Evolutionary conservation across 257 asterid genomes (phyloP).

Genomic region (Ilex asprella): DNA sequence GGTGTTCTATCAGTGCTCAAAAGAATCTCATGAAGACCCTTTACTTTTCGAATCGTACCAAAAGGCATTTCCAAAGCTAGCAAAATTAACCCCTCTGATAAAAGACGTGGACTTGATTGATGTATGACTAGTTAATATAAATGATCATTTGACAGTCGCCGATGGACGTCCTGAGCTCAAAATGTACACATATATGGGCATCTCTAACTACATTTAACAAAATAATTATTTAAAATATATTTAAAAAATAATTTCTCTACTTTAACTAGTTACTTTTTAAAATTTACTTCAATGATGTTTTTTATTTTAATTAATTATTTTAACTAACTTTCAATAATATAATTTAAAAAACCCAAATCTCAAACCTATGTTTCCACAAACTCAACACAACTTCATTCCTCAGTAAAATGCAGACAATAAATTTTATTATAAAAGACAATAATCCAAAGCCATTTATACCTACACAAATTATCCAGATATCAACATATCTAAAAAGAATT

Average conservation of each 20-base stretch:
- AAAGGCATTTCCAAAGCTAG: slow-evolving; percentile 42
- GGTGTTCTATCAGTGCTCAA: slow-evolving; percentile 21
- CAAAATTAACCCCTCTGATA: slow-evolving; percentile 42
- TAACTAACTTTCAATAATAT: too few species aligned
- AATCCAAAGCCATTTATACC: background rate
- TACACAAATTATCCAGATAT: slow-evolving; percentile 10
- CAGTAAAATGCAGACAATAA: background rate
- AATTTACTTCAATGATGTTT: too few species aligned
- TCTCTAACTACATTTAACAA: too few species aligned
- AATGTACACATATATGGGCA: too few species aligned
- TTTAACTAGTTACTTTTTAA: too few species aligned
- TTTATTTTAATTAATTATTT: too few species aligned
- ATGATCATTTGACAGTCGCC: slow-evolving; percentile 40
- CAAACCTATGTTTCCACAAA: slow-evolving; percentile 3
- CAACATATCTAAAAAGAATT: background rate
- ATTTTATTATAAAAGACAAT: background rate
- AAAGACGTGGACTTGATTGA: slow-evolving; percentile 60
- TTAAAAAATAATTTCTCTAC: too few species aligned
- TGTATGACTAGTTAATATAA: slow-evolving; percentile 54
- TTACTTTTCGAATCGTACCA: slow-evolving; percentile 65
- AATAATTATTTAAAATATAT: too few species aligned
- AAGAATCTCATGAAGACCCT: slow-evolving; percentile 24
- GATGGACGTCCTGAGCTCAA: slow-evolving; percentile 47
- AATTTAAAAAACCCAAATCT: slow-evolving; percentile 5
- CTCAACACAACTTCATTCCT: slow-evolving; percentile 1